Base-by-base conservation (phyloP, 805 yeast genomes). In the Yarrowia sp. region DNA sequence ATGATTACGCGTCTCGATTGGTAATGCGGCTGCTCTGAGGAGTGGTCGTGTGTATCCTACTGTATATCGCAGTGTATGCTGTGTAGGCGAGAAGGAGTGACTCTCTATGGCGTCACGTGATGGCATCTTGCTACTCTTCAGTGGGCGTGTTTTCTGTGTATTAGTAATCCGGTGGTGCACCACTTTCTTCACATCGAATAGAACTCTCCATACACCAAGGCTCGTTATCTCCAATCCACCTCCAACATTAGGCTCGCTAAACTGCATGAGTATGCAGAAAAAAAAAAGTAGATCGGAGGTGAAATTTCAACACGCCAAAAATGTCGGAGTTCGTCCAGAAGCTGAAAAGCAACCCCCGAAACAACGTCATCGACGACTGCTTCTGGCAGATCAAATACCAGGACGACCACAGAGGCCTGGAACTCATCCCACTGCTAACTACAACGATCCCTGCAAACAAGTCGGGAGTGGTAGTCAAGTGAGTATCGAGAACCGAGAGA, bases 371-470 rank as follows among this genome's bases (percentile, higher is more conserved):
- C 19, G 62, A 58, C 21, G 66, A 67, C 18, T 49, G 66, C n/a
- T 49, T 68, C 39, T 25, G 56, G 47, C 70, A 67, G 62, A 65
- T 68, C 62, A 68, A 68, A 59, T 51, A 67, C 35, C 63, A 38
- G 33, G 69, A 66, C 12, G 70, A 68, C 55, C 68, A 66, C 49
- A 61, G 68, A n/a, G 47, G 62, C 16, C 63, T 68, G 27, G 66
- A 65, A 38, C 38, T 63, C 35, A 38, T 67, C 58, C 59, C 19
- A 62, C 65, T 70, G 13, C 73, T 75, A 73, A 66, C 71, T 0
- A 66, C 72, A 9, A 64, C 64, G 14, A 68, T 73, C 6, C 73
- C 74, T 6, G 75, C 76, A 7, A 63, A 64, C 33, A 49, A 62
- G 25, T 72, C 75, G 2, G 62, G 69, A 6, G 27, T 29, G 9